Conservation (phyloP, 257 asterid species). For the Forsythia viridissima region DNA sequence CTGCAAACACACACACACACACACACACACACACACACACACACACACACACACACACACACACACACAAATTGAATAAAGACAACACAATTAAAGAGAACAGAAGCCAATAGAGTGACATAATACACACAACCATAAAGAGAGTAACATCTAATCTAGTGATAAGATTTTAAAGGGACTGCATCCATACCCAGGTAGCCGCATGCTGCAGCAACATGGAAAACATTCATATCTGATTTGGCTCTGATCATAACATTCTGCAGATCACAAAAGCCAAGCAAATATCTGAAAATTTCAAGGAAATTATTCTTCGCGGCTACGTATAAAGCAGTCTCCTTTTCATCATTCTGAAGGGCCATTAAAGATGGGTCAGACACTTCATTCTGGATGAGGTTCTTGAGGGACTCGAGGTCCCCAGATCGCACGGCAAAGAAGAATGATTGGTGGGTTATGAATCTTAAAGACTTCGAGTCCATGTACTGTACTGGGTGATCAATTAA, state of each 20-base stretch:
- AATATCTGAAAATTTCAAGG: conserved; percentile 44
- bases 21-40: neutral
- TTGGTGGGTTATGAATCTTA: conserved; percentile 84
- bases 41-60: neutral
- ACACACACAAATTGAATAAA: neutral
- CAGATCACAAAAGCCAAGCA: conserved; percentile 72
- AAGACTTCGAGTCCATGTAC: conserved; percentile 74
- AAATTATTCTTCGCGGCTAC: conserved; percentile 73
- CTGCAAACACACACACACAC: neutral
- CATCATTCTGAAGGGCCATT: conserved; percentile 72
- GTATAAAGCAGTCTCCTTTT: conserved; percentile 76
- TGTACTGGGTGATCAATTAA: conserved; percentile 18
- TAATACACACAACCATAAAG: neutral
- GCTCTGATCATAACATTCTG: conserved; percentile 60
- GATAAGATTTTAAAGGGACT: neutral
- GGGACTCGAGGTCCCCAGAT: conserved; percentile 67
- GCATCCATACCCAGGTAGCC: conserved; percentile 68
- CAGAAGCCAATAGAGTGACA: neutral
- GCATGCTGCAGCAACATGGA: conserved; percentile 79
- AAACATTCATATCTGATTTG: conserved; percentile 75
- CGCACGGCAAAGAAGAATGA: conserved; percentile 77
- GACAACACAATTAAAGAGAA: neutral
- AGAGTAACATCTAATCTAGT: neutral
- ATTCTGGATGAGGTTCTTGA: conserved; percentile 49
- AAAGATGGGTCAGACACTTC: conserved; percentile 68